Evolutionary conservation across 768 basidiomycete genomes (phyloP).

Genomic region (Amanita fuliginea): DNA sequence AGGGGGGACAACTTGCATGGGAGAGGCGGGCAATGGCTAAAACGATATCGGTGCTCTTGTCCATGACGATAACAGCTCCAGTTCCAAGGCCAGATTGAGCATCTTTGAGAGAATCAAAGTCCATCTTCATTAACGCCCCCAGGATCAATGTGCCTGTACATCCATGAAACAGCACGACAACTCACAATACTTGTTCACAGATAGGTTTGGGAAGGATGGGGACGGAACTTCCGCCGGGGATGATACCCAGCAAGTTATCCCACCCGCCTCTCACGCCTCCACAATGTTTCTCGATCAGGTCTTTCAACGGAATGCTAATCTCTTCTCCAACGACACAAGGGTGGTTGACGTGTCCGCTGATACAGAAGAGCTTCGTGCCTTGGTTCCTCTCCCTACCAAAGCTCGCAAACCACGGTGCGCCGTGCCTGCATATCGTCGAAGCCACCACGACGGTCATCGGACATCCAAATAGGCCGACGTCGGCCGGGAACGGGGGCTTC

Average conservation of each 20-base stretch:
- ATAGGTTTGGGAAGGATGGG: conserved; percentile 79
- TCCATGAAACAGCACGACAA: too few species aligned
- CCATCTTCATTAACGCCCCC: conserved; percentile 48
- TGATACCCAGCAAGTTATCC: conserved; percentile 95
- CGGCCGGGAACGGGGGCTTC: conserved; percentile 98
- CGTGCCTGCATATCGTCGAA: conserved; percentile 90
- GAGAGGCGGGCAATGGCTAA: conserved; percentile 91
- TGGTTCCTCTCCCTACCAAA: conserved; percentile 91
- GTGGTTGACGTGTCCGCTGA: conserved; percentile 96
- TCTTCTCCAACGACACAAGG: conserved; percentile 98
- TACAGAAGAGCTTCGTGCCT: conserved; percentile 95
- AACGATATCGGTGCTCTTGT: conserved; percentile 94
- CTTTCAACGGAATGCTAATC: conserved; percentile 94
- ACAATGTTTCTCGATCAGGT: conserved; percentile 93
- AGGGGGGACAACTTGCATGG: conserved; percentile 24
- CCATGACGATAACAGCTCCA: conserved; percentile 98
- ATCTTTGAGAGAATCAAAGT: conserved; percentile 96
- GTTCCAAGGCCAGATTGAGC: conserved; percentile 95
- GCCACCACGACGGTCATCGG: conserved; percentile 97
- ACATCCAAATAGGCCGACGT: conserved; percentile 95
- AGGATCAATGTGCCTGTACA: too few species aligned
- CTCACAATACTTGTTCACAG: conserved; percentile 83
- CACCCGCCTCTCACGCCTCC: conserved; percentile 92
- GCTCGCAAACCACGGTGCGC: conserved; percentile 80
- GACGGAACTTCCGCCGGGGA: conserved; percentile 92